Evolutionary conservation across 257 asterid species (phyloP), one percentile per base, ranked within the genome.

Genomic region (Apocynum venetum): DNA sequence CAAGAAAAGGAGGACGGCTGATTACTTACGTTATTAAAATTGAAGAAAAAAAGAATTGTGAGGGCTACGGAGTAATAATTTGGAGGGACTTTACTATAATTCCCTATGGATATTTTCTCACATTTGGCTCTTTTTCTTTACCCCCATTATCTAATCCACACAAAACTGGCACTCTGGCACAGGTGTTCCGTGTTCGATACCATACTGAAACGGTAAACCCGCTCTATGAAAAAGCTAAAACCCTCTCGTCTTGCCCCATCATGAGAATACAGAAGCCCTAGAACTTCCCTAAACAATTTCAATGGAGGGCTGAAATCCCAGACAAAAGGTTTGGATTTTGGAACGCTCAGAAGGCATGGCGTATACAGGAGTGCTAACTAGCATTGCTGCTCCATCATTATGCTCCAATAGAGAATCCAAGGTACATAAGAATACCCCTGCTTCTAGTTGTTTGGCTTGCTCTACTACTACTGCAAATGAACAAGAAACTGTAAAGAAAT

Each of bases 401-500:
- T 67, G 47, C 66, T 74, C 88, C 43, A 80, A 71, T 77, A 77
- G 83, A 81, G 87, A 84, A 80, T 72, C 90, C 3, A 89, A 88
- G 89, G 83, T 82, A 67, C 83, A 46, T 19, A 75, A 53, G 15
- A 74, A 81, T 65, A 8, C 73, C 19, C 60, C 89, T 13, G 53
- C 83, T 75, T 81, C 87, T 51, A 87, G 90, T 51, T 85, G 79
- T 75, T 36, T 80, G 63, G 78, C 74, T 75, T 88, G 87, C 88
- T 88, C 93, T 70, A 84, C 92, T 46, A 38, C 85, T 73, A 75
- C 85, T 43, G 68, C 44, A 38, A 81, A 76, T 3, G 91, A 91
- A 69, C 88, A 84, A 78, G 93, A 80, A 81, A 63, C 86, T 20
- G 53, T 76, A 7, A 88, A 85, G 66, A 90, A 89, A 79, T 95